Conservation (phyloP, 192 early-diverging fungal genomes). For the Podila minutissima region DNA sequence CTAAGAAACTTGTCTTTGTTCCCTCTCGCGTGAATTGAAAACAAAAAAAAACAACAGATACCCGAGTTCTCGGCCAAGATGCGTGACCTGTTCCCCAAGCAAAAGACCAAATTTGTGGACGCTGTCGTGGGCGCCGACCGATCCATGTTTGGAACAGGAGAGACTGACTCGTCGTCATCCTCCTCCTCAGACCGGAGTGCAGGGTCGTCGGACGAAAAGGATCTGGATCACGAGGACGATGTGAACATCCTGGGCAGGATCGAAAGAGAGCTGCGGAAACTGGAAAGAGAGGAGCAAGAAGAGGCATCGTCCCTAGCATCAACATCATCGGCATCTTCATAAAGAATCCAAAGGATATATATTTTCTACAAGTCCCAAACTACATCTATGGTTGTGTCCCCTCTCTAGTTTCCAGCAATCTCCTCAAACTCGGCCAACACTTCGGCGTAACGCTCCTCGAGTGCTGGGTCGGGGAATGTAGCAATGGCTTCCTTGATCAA, state of each 20-base stretch:
- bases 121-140: conserved; percentile 34
- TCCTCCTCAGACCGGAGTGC: not conserved
- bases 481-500: conserved; percentile 47
- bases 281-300: conserved; percentile 19
- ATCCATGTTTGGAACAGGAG: conserved; percentile 35
- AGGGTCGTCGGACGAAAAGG: conserved; percentile 20
- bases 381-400: not conserved
- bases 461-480: conserved; percentile 34
- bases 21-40: not conserved
- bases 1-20: not conserved
- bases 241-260: conserved; percentile 31
- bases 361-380: not conserved
- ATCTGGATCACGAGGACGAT: conserved; percentile 48
- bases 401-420: conserved; percentile 23
- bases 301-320: not conserved
- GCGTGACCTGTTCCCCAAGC: conserved; percentile 46
- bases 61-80: conserved; percentile 52
- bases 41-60: conserved; percentile 23
- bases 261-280: conserved; percentile 25
- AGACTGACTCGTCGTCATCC: not conserved
- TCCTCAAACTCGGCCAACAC: conserved; percentile 44
- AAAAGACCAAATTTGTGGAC: conserved; percentile 50
- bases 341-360: not conserved
- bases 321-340: conserved; percentile 1
- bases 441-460: conserved; percentile 46